Base-by-base conservation (phyloP, 768 basidiomycete species). In the Amanita rubescens region DNA sequence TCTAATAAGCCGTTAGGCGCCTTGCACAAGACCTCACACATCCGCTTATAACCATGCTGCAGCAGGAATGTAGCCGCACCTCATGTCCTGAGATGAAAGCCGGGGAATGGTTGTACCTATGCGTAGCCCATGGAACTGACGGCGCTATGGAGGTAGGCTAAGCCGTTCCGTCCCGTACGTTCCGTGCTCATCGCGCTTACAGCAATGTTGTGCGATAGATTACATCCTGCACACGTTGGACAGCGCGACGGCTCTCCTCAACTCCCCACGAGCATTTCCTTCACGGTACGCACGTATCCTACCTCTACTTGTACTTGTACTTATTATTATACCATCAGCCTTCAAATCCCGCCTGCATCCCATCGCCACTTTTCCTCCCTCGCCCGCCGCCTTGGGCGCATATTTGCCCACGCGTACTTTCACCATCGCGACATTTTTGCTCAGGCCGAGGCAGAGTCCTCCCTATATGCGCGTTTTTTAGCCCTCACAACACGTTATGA, bases 21-120 rank as follows among this genome's bases (percentile, higher is more conserved):
- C 80, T 94, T 10, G 89, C 90, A 5, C 88, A 90, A 67, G 92
- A 94, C 66, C 75, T 94, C 30, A 84, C 87, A 0, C 85, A 91
- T 60, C 90, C 91, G 4, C 75, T 93, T 38, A 88, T 94, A 43
- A 89, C 87, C 1, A 84, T 82, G 64, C 71, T 94, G 37, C 91
- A 93, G 64, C 83, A 86, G 60, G 90, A 91, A 65, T 98, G 94
- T 65, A 90, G 85, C 11, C 81, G 90, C 35, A 70, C 77, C 33
- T 81, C 86, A 9, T 99, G 95, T 74, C 91, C 94, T 1, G 87
- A 95, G 70, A 99, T 99, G 95, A 94, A 94, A 68, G 94, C 94
- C n/a, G 91, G 90, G 52, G 92, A 97, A 73, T 97, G 95, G 95
- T 76, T 91, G 25, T 98, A 96, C 69, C 72, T 97, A 5, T 98